Evolutionary conservation across 2,329 filamentous ascomycete species (phyloP).

Genomic region (Fusarium devonianum): DNA sequence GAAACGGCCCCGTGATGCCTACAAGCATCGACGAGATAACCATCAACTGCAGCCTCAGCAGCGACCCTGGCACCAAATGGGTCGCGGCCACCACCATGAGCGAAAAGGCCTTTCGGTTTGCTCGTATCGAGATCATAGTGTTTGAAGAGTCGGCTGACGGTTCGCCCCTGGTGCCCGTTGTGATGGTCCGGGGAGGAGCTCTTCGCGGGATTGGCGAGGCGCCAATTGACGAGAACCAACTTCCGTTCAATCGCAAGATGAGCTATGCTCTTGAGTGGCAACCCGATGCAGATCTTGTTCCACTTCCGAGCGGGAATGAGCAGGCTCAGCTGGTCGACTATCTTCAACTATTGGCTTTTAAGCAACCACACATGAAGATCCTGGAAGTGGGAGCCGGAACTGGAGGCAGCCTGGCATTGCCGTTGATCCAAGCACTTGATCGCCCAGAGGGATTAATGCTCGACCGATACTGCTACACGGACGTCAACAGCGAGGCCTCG

Average conservation of each 20-base stretch:
- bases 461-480: constrained; percentile 12
- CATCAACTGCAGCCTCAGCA: constrained; percentile 12
- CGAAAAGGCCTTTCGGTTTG: constrained; percentile 18
- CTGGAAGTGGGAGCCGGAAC: constrained; percentile 7
- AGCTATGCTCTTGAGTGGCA: constrained; percentile 19
- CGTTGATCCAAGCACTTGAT: constrained; percentile 14
- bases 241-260: constrained; percentile 20
- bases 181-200: constrained; percentile 9
- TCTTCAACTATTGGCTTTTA: constrained; percentile 17
- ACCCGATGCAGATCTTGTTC: constrained; percentile 12
- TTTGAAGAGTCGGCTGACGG: constrained; percentile 10
- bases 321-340: constrained; percentile 1
- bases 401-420: background rate
- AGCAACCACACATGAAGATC: constrained; percentile 22
- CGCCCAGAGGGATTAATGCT: constrained; percentile 6
- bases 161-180: constrained; percentile 2
- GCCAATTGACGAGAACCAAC: constrained; percentile 4
- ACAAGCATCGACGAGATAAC: constrained; percentile 19
- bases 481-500: background rate
- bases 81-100: constrained; percentile 8
- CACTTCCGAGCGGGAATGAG: background rate
- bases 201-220: constrained; percentile 19
- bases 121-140: constrained; percentile 12
- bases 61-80: constrained; percentile 18
- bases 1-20: constrained; percentile 22